Evolutionary conservation across 2,329 filamentous ascomycete genomes (phyloP).

Genomic region (Venturia carpophila): DNA sequence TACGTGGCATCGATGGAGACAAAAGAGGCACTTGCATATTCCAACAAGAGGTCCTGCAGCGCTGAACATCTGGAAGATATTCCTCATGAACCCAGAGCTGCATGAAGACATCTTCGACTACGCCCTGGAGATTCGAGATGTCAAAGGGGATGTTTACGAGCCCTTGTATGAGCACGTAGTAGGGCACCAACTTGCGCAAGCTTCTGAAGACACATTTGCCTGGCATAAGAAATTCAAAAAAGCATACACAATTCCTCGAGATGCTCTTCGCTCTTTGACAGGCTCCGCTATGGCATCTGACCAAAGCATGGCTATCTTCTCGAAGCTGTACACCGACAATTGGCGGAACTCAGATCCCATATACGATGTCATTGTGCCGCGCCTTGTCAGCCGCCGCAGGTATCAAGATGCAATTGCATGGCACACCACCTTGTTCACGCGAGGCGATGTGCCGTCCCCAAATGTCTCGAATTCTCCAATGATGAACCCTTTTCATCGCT

Average conservation of each 20-base stretch:
- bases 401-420: slow-evolving; percentile 29
- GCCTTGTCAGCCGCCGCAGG: slow-evolving; percentile 26
- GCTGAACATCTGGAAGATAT: slow-evolving; percentile 38
- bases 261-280: slow-evolving; percentile 9
- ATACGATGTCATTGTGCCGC: slow-evolving; percentile 36
- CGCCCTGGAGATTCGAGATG: slow-evolving; percentile 34
- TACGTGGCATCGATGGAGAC: background rate
- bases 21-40: background rate
- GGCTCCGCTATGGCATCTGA: slow-evolving; percentile 22
- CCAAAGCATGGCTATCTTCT: slow-evolving; percentile 25
- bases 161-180: slow-evolving; percentile 36
- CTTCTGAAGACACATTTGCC: slow-evolving; percentile 20
- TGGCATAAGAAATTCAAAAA: slow-evolving; percentile 12
- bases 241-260: slow-evolving; percentile 6
- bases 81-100: slow-evolving; percentile 33
- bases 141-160: slow-evolving; percentile 30
- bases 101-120: slow-evolving; percentile 34
- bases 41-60: slow-evolving; percentile 32
- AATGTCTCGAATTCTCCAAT: background rate
- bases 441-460: slow-evolving; percentile 6
- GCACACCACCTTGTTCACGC: slow-evolving; percentile 27
- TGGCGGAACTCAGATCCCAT: slow-evolving; percentile 17
- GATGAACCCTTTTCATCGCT: background rate
- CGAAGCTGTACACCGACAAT: slow-evolving; percentile 33
- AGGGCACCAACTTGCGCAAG: slow-evolving; percentile 22